Evolutionary conservation across 179 eudicot species (phyloP), one percentile per base, ranked within the genome.

Genomic region (Heliamphora pulchella): DNA sequence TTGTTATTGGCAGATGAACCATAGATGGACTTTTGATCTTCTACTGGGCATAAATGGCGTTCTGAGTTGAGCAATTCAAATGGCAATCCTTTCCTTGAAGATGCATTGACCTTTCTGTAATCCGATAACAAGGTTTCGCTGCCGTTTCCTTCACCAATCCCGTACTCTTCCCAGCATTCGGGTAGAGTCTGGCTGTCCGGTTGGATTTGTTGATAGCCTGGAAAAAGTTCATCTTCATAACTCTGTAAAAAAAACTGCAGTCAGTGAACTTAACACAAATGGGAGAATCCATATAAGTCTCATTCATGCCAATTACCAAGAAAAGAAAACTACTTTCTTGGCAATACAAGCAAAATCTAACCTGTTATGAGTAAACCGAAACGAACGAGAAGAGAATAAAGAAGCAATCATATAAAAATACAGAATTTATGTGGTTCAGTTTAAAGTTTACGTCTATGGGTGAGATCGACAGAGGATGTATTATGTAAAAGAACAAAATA

Each of bases 151-250:
- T 63, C 85, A 48, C 79, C 72, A 51, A 77, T 43, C 65, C 82
- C 80, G 76, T 80, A 83, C 39, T 87, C 91, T 20, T 84, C 91
- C 94, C 98, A 93, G 83, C 85, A 85, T 74, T 89, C 93, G 13
- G 91, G 72, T 58, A 88, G 79, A 15, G 86, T 79, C 83, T 81
- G 90, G 85, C 76, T 86, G 39, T 89, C 88, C 59, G 81, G 59
- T 61, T 84, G 89, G 64, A 89, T 68, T 81, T 87, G 89, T 66
- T 79, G 85, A 81, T 88, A 94, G 75, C 94, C 91, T 0, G 96
- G 88, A 11, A 89, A 78, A 65, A 91, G 93, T 70, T 91, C 97
- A 73, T 92, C 97, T 78, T 93, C 97, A 78, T 95, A 93, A 81
- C 89, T 93, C 98, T 95, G 92, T 70, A 53, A 59, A 58, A 59